These are phyloP conservation scores for Thelephora terrestris DNA, from an alignment of 1,284 basidiomycete species.

Conservation along the genomic window DNA sequence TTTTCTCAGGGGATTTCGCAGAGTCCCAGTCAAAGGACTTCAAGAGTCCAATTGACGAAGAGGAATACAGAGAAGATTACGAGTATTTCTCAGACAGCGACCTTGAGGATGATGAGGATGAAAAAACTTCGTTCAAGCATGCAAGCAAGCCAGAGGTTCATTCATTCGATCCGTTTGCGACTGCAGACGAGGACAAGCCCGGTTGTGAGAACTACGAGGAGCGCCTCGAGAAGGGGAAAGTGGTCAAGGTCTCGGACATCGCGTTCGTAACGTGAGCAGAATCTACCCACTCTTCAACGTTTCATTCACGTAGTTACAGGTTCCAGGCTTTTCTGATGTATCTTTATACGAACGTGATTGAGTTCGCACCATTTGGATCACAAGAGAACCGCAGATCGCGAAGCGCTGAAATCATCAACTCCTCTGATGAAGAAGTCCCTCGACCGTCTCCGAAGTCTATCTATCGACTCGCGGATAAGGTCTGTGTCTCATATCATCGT, in stretches of 20 bases:
- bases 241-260: background rate
- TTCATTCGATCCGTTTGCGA: too few relatives aligned
- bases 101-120: background rate
- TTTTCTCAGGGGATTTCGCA: too few relatives aligned
- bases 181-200: too few relatives aligned
- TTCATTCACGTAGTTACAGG: conserved; percentile 4
- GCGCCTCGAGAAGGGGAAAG: background rate
- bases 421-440: conserved; percentile 5
- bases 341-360: conserved; percentile 12
- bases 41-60: background rate
- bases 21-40: too few relatives aligned
- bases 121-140: background rate
- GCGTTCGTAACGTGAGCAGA: background rate
- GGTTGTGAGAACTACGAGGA: too few relatives aligned
- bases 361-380: conserved; percentile 16
- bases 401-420: background rate
- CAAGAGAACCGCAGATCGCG: conserved; percentile 1
- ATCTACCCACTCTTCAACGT: background rate
- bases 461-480: conserved; percentile 13
- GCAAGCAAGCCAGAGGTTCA: too few relatives aligned
- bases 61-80: background rate
- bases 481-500: background rate
- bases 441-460: conserved; percentile 15
- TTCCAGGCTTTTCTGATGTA: conserved; percentile 15
- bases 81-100: background rate